Evolutionary conservation across 1,139 yeast species (phyloP), one percentile per base, ranked within the genome.

Genomic region (Candida glucosophila): DNA sequence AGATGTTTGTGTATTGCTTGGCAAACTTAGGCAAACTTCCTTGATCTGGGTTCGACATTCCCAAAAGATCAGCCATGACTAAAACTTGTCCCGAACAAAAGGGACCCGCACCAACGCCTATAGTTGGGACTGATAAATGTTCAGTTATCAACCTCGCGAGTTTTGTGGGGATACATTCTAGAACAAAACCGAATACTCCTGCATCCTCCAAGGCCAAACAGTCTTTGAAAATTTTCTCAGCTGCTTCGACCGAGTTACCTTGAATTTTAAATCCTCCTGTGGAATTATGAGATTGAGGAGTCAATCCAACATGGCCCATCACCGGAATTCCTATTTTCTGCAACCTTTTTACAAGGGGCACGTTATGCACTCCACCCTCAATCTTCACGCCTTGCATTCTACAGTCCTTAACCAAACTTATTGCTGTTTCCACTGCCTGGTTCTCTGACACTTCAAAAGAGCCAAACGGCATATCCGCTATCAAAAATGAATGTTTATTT

Each of bases 41-140:
- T 2, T 47, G 33, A 23, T 61, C 68, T 1, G 56, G 55, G 26
- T 72, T 68, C 14, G 63, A 66, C 80, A 77, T 71, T 1, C 95
- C 95, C 22, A 90, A 58, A 57, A 82, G 47, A 47, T 90, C 98
- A 2, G 86, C 72, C 47, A 81, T 76, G 1, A 90, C 98, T 25
- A 90, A 63, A 1, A 90, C 95, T 49, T 90, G 97, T 1, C 95
- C 97, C 18, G 85, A 74, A 10, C 90, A 78, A 8, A 55, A 55
- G 12, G 77, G 74, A 0, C 98, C 97, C 0, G 97, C 96, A 5
- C 98, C 98, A 28, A 90, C 90, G 5, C 98, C 97, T 36, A 90
- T 86, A 2, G 93, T 83, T 0, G 98, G 97, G 2, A 88, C 60
- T 1, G 49, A 31, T 16, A 86, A 50, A 15, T 58, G 56, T 3